phyloP scores from a whole-genome alignment of 768 basidiomycete species.

The Kwoniella dendrophila region DNA sequence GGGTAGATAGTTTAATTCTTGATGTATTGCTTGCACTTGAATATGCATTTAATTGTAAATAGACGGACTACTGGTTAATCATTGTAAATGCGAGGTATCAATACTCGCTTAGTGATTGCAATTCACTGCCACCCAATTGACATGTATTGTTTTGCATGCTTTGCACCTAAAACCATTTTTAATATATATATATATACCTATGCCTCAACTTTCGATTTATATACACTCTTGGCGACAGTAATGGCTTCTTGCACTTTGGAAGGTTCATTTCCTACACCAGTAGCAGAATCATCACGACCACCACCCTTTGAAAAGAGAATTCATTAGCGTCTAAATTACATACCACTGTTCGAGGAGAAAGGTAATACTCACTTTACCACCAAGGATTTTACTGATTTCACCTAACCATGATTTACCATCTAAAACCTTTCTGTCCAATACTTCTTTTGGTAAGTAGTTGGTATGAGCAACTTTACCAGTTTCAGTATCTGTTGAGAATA shows the following conservation, averaged over 20 bases:
- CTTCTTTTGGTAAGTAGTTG: constrained; percentile 75
- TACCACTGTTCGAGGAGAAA: neutral
- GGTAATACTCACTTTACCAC: constrained; percentile 74
- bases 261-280: constrained; percentile 77
- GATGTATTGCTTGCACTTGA: too few relatives aligned
- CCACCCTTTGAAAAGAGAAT: constrained; percentile 66
- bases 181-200: neutral
- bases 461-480: constrained; percentile 79
- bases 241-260: constrained; percentile 71
- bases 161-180: too few relatives aligned
- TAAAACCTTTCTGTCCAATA: constrained; percentile 61
- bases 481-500: constrained; percentile 75
- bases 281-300: constrained; percentile 88
- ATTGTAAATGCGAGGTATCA: too few relatives aligned
- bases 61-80: too few relatives aligned
- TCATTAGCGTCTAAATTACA: neutral
- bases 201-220: constrained; percentile 50
- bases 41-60: too few relatives aligned
- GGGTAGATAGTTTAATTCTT: too few relatives aligned
- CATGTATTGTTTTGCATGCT: too few relatives aligned
- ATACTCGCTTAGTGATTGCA: too few relatives aligned
- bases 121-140: too few relatives aligned
- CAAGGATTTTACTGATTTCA: constrained; percentile 73
- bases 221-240: constrained; percentile 60
- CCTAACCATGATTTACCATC: constrained; percentile 89